Evolutionary conservation across 1,139 yeast species (phyloP).

Genomic region (Candida sanyaensis): DNA sequence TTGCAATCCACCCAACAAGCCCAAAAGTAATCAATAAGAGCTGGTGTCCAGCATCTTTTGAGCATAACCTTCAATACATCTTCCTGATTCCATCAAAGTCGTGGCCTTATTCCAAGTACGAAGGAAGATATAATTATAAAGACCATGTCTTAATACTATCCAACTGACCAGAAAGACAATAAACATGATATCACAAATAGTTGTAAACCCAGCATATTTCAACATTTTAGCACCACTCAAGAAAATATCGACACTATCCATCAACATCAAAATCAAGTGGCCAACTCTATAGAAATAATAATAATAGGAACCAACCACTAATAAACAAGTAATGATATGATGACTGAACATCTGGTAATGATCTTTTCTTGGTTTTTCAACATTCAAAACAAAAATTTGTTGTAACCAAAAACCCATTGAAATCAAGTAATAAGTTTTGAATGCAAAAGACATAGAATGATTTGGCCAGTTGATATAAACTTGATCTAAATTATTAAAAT

Average conservation of each 20-base stretch:
- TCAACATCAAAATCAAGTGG: conserved; percentile 70
- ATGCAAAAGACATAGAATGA: conserved; percentile 43
- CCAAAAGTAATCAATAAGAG: conserved; percentile 52
- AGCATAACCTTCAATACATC: conserved; percentile 32
- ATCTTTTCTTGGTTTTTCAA: conserved; percentile 82
- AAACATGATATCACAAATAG: conserved; percentile 69
- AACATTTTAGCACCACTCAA: conserved; percentile 75
- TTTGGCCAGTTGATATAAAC: conserved; percentile 82
- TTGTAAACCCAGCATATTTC: conserved; percentile 65
- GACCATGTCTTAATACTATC: conserved; percentile 73
- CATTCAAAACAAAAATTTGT: conserved; percentile 72
- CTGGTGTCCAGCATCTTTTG: conserved; percentile 60
- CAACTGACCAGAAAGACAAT: conserved; percentile 66
- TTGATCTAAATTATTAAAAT: conserved; percentile 58
- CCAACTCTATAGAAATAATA: conserved; percentile 78
- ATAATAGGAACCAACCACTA: conserved; percentile 72
- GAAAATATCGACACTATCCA: conserved; percentile 82
- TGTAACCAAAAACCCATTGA: conserved; percentile 80
- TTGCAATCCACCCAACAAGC: conserved; percentile 67
- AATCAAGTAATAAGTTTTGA: conserved; percentile 72
- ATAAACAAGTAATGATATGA: conserved; percentile 74
- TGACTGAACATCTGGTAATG: conserved; percentile 85
- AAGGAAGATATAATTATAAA: conserved; percentile 67
- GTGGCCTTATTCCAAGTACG: conserved; percentile 44
- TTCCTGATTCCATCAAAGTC: conserved; percentile 37